These are phyloP conservation scores for Osmanthus fragrans DNA, from an alignment of 257 asterid genomes.

Conservation along the genomic window DNA sequence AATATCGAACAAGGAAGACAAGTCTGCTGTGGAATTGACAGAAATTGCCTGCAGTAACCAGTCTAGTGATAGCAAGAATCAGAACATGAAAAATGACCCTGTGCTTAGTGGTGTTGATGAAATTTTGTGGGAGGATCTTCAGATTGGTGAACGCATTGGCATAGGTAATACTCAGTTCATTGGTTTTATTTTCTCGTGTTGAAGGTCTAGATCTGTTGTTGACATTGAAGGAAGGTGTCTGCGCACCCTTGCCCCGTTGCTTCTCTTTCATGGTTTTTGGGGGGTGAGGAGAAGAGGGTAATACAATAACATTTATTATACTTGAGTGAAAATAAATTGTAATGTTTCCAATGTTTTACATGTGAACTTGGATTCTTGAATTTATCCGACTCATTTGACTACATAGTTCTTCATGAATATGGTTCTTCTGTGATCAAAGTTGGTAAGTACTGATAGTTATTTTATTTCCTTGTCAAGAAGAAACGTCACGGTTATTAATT, in stretches of 20 bases:
- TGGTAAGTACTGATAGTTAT: background rate
- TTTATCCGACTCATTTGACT: background rate
- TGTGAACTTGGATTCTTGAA: background rate
- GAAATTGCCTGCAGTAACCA: slow-evolving; percentile 33
- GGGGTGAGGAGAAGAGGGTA: no score
- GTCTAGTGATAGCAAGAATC: slow-evolving; percentile 37
- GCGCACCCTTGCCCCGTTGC: no score
- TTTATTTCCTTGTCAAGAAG: no score
- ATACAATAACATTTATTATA: no score
- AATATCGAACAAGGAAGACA: slow-evolving; percentile 33
- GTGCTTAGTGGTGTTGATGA: slow-evolving; percentile 78
- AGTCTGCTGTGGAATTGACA: slow-evolving; percentile 28
- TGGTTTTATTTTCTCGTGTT: slow-evolving; percentile 14
- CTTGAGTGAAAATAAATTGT: background rate
- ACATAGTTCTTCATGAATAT: background rate
- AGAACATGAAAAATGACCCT: slow-evolving; percentile 55
- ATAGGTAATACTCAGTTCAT: slow-evolving; percentile 60
- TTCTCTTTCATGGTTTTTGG: no score
- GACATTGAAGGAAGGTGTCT: no score
- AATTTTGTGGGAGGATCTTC: slow-evolving; percentile 96
- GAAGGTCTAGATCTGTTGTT: slow-evolving; percentile 9
- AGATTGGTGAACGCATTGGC: slow-evolving; percentile 95
- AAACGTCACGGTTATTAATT: no score
- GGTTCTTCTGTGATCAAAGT: background rate
- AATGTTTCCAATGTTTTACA: background rate